A percentile compares a stretch with the other conserved stretches of the same genome.
Conservation (phyloP, 225 moss, liverwort and hornwort species). For the Thuidium tamariscinum region DNA sequence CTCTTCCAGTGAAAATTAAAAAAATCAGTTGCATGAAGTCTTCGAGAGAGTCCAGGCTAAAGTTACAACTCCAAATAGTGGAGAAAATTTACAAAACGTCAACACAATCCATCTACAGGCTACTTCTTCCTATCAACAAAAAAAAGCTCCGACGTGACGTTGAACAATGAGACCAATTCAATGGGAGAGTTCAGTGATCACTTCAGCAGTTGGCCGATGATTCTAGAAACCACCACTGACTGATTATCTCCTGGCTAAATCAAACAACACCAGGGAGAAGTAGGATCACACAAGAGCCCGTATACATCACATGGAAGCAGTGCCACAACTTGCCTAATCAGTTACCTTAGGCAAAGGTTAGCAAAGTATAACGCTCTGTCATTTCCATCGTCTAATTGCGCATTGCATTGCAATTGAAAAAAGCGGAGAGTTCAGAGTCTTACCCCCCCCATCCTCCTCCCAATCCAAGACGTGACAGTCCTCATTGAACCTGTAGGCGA, state of each 20-base stretch:
- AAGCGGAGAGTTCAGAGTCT: not conserved
- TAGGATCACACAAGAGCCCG: not conserved
- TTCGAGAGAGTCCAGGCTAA: not conserved
- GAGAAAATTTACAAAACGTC: slow-evolving; percentile 18
- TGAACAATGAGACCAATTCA: not conserved
- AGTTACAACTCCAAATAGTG: slow-evolving; percentile 42
- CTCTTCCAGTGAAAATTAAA: not conserved
- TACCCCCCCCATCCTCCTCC: not conserved
- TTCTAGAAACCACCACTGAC: not conserved
- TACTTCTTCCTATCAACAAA: not conserved
- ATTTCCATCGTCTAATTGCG: not conserved
- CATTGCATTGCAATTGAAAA: not conserved
- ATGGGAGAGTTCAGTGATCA: not conserved
- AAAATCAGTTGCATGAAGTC: not conserved
- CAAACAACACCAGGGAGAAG: not conserved
- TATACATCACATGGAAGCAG: not conserved
- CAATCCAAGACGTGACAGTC: not conserved
- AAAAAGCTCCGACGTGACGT: not conserved
- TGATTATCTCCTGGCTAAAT: not conserved
- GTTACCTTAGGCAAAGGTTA: not conserved
- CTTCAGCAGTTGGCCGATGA: not conserved
- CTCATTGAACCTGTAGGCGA: not conserved
- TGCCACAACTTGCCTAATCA: not conserved
- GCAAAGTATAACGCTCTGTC: not conserved
- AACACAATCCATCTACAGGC: slow-evolving; percentile 4